phyloP scores from a whole-genome alignment of 306 rosid species.

The Vachellia collinsii region DNA sequence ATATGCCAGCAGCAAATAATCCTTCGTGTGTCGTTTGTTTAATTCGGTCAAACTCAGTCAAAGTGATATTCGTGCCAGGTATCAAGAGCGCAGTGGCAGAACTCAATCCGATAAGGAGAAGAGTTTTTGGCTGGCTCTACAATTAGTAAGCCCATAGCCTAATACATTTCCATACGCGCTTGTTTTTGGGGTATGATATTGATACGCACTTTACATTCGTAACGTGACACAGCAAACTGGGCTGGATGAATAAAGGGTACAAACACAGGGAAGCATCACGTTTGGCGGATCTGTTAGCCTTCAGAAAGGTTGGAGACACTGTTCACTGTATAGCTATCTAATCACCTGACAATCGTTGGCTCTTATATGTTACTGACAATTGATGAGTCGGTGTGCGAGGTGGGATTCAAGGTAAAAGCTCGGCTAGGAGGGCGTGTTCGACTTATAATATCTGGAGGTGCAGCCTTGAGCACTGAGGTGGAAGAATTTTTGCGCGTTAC shows the following conservation, averaged over 20 bases:
- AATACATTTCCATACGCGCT: neutral
- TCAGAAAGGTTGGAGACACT: constrained; percentile 62
- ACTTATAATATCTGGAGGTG: constrained; percentile 91
- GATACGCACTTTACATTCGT: neutral
- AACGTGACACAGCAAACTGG: constrained; percentile 63
- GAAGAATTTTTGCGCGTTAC: constrained; percentile 96
- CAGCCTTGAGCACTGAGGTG: constrained; percentile 81
- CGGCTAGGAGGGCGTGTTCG: constrained; percentile 86
- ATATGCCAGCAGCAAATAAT: neutral
- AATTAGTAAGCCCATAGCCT: constrained; percentile 51
- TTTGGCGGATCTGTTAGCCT: constrained; percentile 79
- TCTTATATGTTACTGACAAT: neutral
- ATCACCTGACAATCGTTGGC: neutral
- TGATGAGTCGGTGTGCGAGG: neutral
- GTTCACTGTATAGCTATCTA: neutral
- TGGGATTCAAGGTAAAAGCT: constrained; percentile 65
- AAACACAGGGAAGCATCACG: constrained; percentile 75
- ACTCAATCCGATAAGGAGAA: constrained; percentile 78
- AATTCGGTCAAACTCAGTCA: neutral
- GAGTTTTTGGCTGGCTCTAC: constrained; percentile 68
- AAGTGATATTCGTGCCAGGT: constrained; percentile 54
- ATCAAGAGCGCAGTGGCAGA: constrained; percentile 74
- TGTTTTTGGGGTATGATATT: neutral
- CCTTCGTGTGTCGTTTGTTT: neutral
- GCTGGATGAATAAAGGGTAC: constrained; percentile 79